These are phyloP conservation scores for Mycosphaerelloides madeirae DNA, from an alignment of 2,329 filamentous ascomycete genomes.

Conservation along the genomic window DNA sequence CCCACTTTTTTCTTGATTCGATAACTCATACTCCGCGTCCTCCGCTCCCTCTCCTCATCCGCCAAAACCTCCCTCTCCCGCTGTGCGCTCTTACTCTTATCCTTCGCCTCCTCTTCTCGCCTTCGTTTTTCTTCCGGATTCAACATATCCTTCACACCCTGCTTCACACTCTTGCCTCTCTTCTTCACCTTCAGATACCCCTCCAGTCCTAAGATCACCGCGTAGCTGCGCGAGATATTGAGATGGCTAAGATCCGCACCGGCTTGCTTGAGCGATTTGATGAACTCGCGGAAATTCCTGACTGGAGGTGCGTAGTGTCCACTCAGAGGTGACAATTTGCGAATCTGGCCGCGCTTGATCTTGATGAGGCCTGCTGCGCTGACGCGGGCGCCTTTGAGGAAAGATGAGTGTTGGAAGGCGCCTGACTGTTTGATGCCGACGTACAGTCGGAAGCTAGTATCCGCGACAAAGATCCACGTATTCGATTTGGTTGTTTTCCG, in stretches of 20 bases:
- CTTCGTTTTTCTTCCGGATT: conserved; percentile 54
- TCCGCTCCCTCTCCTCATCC: conserved; percentile 38
- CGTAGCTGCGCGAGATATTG: conserved; percentile 75
- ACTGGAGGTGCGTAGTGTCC: conserved; percentile 84
- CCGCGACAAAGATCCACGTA: conserved; percentile 90
- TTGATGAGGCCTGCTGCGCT: conserved; percentile 79
- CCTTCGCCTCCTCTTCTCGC: conserved; percentile 45
- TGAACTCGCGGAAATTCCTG: conserved; percentile 76
- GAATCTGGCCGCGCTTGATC: conserved; percentile 74
- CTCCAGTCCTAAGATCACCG: conserved; percentile 76
- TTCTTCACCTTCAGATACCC: conserved; percentile 66
- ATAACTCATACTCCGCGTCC: conserved; percentile 31
- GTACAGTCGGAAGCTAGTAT: conserved; percentile 79
- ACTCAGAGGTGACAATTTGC: conserved; percentile 60
- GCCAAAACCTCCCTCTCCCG: conserved; percentile 53
- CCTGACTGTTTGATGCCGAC: conserved; percentile 86
- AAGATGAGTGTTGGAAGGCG: conserved; percentile 86
- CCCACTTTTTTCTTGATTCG: conserved; percentile 28
- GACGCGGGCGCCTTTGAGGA: conserved; percentile 77
- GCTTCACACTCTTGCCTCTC: conserved; percentile 56
- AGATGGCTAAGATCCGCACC: conserved; percentile 76
- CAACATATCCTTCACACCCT: conserved; percentile 55
- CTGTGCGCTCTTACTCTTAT: conserved; percentile 58
- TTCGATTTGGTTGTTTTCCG: conserved; percentile 77
- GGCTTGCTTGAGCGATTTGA: conserved; percentile 64